Base-by-base conservation (phyloP, 495 filamentous ascomycete species). In the Aspergillus ostianus region DNA sequence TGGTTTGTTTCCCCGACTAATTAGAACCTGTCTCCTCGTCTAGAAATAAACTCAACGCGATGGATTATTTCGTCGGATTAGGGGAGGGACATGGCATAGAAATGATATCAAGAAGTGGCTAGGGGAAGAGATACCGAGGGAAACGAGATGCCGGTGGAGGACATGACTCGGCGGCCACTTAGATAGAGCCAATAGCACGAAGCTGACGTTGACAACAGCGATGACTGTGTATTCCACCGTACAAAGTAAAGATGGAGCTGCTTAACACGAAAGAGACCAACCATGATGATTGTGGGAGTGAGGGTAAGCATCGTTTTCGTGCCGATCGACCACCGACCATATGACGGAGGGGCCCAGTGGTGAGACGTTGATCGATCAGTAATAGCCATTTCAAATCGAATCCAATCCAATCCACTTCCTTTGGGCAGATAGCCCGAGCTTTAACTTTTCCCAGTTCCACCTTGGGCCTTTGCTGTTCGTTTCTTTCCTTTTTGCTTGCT, bases 31-130 rank as follows among this genome's bases (percentile, higher is more conserved):
- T 10, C 36, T 6, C 36, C 4, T 41, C 3, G 10, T 41, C 17
- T 29, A 70, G 70, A 74, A 71, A 67, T 74, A 73, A 71, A 69
- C 36, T 41, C 36, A 17, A 8, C 36, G 36, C 13, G 36, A 41
- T 41, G 12, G 13, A 2, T 41, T 13, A 17, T 2, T 15, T 41
- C 36, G 36, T 41, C 36, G 9, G 13, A 41, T 13, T 4, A 15
- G 36, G 13, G 13, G 36, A 41, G 13, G 36, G 15, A 15, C 12
- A 41, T 41, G 36, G 36, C 36, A 41, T 41, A 17, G n/a, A 17
- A 41, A 41, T 15, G 2, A 13, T 13, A 41, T 12, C 36, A 15
- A 41, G 36, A 4, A 17, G 13, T 17, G 13, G 36, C 12, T 6
- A 12, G 10, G 12, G 36, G 36, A 17, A 17, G 36, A 41, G 36